phyloP scores from a whole-genome alignment of 495 filamentous ascomycete genomes.

The Aspergillus leporis region DNA sequence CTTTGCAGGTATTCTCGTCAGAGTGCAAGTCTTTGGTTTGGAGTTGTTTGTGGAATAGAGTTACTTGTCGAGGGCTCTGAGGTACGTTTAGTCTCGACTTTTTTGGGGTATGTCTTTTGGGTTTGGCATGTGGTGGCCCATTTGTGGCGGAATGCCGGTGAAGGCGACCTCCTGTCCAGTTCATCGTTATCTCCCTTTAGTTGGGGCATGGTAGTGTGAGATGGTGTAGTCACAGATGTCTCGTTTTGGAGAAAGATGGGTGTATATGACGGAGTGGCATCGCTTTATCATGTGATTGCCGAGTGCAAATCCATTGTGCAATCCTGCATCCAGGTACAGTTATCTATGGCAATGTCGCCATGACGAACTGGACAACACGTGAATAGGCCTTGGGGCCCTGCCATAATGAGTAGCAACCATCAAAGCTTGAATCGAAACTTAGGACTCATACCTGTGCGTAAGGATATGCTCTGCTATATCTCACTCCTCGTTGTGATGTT shows the following conservation, averaged over 20 bases:
- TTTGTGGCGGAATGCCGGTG: conserved; percentile 37
- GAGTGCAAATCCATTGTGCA: too few relatives aligned
- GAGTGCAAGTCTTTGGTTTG: not conserved
- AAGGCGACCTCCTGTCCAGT: conserved; percentile 49
- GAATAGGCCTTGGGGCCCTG: too few relatives aligned
- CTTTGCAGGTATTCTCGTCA: not conserved
- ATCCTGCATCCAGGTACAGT: too few relatives aligned
- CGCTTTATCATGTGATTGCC: not conserved
- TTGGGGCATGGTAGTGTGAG: not conserved
- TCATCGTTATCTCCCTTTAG: conserved; percentile 29
- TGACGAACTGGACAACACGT: too few relatives aligned
- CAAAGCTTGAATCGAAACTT: too few relatives aligned
- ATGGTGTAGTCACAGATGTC: not conserved
- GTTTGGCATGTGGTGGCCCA: conserved; percentile 23
- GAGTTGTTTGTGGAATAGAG: conserved; percentile 8
- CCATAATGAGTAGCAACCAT: too few relatives aligned
- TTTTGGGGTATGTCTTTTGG: conserved; percentile 32
- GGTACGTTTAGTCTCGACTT: conserved; percentile 18
- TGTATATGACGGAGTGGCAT: not conserved
- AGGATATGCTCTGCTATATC: too few relatives aligned
- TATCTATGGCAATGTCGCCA: too few relatives aligned
- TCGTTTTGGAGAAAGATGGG: too few relatives aligned
- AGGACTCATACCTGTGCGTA: too few relatives aligned
- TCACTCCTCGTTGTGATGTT: too few relatives aligned
- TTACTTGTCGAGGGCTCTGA: conserved; percentile 19